Conservation (phyloP, 2,329 filamentous ascomycete species). For the Calonectria hongkongensis region DNA sequence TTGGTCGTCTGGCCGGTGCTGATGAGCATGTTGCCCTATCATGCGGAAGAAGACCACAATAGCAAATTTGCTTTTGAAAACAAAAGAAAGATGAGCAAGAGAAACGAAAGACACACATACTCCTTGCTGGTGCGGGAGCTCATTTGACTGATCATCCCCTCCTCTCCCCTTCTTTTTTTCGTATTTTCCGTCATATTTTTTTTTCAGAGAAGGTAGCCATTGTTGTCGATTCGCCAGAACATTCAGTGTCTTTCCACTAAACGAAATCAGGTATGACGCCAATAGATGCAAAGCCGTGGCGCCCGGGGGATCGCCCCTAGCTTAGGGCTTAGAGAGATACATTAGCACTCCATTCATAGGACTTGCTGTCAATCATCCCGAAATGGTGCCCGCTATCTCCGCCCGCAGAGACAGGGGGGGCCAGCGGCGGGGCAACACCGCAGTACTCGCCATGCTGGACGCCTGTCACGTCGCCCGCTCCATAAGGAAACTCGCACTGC, state of each 20-base stretch:
- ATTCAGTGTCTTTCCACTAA: not conserved
- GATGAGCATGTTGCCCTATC: not conserved
- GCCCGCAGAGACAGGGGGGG: constrained; percentile 34
- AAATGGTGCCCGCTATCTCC: constrained; percentile 50
- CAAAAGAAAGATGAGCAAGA: not conserved
- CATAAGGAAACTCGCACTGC: constrained; percentile 52
- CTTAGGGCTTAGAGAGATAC: constrained; percentile 41
- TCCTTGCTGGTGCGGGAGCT: not conserved
- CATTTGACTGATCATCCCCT: constrained; percentile 28
- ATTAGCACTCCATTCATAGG: constrained; percentile 48
- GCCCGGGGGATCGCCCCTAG: constrained; percentile 34
- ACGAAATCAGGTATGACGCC: constrained; percentile 14
- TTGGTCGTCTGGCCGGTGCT: constrained; percentile 12
- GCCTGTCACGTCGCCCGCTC: constrained; percentile 53
- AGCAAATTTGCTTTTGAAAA: constrained; percentile 2
- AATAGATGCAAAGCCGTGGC: constrained; percentile 44
- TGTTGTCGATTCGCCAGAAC: constrained; percentile 20
- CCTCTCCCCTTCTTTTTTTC: constrained; percentile 3
- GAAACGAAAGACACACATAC: not conserved
- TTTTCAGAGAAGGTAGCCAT: not conserved
- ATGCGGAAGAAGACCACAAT: not conserved
- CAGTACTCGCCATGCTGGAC: constrained; percentile 49
- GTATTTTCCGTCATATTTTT: constrained; percentile 3
- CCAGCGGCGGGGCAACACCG: constrained; percentile 14
- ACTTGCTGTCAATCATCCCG: constrained; percentile 40